phyloP scores from a whole-genome alignment of 2,329 filamentous ascomycete species.

The Alternaria arborescens region DNA sequence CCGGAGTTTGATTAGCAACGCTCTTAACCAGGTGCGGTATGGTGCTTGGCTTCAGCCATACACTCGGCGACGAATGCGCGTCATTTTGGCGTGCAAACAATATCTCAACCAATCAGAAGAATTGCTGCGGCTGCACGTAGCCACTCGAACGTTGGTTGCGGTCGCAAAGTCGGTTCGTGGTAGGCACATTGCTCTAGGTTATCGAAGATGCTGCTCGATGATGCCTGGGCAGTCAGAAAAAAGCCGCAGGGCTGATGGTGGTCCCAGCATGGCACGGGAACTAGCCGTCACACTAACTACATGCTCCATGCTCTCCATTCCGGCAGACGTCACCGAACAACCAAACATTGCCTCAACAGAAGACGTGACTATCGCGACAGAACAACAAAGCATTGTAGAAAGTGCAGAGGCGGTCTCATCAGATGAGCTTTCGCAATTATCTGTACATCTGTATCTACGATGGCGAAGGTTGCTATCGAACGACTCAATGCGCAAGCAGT shows the following conservation, averaged over 20 bases:
- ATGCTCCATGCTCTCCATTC: background rate
- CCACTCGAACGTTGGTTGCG: background rate
- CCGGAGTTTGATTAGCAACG: slow-evolving; percentile 4
- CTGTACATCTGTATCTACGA: background rate
- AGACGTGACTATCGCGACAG: background rate
- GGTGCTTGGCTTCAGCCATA: slow-evolving; percentile 13
- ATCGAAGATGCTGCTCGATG: slow-evolving; percentile 1
- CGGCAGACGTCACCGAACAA: slow-evolving; percentile 10
- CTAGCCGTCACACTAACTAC: slow-evolving; percentile 9
- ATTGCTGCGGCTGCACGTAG: background rate
- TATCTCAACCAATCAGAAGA: background rate
- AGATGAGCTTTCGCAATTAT: background rate
- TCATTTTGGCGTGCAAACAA: slow-evolving; percentile 5
- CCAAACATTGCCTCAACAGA: background rate
- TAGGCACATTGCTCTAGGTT: background rate
- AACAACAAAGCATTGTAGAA: background rate
- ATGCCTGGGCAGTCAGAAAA: slow-evolving; percentile 11
- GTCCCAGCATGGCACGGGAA: slow-evolving; percentile 4
- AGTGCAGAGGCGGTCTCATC: background rate
- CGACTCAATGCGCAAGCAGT: background rate
- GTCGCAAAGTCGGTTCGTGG: background rate
- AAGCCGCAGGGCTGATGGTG: background rate
- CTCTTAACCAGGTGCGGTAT: slow-evolving; percentile 2
- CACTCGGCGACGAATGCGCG: slow-evolving; percentile 5
- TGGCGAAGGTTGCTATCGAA: background rate